phyloP scores from a whole-genome alignment of 202 grass and related monocot species.

The Elaeis oleifera region DNA sequence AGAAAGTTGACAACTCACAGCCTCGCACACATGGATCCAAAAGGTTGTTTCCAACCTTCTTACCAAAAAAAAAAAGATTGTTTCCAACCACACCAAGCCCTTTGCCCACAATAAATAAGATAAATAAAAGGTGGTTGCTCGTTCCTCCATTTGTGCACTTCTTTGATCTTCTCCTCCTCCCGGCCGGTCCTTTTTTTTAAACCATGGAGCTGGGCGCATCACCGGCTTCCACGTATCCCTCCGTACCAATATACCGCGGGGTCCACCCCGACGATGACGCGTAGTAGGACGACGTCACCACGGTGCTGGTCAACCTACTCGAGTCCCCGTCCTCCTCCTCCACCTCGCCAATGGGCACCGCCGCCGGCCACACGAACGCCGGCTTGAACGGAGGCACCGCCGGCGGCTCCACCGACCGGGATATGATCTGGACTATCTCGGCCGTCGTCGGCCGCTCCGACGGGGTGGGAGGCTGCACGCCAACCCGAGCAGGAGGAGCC shows the following conservation, averaged over 20 bases:
- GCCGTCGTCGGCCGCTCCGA: conserved; percentile 33
- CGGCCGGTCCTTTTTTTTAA: too few species aligned
- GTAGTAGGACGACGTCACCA: conserved; percentile 13
- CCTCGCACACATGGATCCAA: too few species aligned
- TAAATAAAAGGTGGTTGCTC: too few species aligned
- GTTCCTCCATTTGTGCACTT: too few species aligned
- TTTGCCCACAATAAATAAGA: too few species aligned
- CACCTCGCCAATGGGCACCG: neutral
- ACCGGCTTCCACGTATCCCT: neutral
- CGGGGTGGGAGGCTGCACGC: conserved; percentile 42
- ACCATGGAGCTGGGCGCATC: too few species aligned
- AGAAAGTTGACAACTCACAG: too few species aligned
- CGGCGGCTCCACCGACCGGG: conserved; percentile 26
- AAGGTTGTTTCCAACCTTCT: too few species aligned
- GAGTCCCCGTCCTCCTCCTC: neutral
- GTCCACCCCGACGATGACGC: conserved; percentile 7
- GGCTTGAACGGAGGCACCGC: conserved; percentile 32
- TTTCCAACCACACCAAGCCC: too few species aligned
- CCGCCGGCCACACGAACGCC: conserved; percentile 45
- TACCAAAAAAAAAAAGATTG: too few species aligned
- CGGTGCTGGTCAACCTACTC: neutral
- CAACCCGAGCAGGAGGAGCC: conserved; percentile 41
- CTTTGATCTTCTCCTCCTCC: too few species aligned
- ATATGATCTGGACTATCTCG: conserved; percentile 37
- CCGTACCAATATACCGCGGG: neutral